Evolutionary conservation across 352 stramenopile species (phyloP).

Genomic region (Globisporangium carolinianum): DNA sequence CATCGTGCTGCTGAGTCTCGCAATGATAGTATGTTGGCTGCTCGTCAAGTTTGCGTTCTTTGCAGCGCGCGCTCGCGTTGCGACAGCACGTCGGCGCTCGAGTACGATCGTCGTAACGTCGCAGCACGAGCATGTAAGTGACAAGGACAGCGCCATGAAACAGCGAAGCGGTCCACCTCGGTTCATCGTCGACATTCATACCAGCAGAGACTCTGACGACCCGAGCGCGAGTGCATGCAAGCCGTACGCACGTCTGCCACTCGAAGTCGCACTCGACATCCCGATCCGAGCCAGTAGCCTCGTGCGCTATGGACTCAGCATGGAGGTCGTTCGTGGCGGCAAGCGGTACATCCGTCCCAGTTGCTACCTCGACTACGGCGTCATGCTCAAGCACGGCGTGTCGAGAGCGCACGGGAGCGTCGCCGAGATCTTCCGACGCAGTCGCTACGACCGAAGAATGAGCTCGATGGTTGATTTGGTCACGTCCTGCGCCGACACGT

Average conservation of each 20-base stretch:
- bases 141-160: too few relatives aligned
- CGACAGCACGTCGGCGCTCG: background rate
- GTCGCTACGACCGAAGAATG: background rate
- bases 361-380: constrained; percentile 27
- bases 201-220: background rate
- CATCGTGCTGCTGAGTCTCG: constrained; percentile 11
- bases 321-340: constrained; percentile 21
- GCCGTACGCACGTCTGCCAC: constrained; percentile 15
- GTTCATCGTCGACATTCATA: too few relatives aligned
- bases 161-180: too few relatives aligned
- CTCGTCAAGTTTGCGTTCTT: constrained; percentile 4
- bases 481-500: too few relatives aligned
- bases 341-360: constrained; percentile 21
- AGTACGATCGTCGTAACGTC: background rate
- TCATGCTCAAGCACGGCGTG: constrained; percentile 24
- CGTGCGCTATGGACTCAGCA: constrained; percentile 17
- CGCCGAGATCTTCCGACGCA: constrained; percentile 6
- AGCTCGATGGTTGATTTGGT: too few relatives aligned
- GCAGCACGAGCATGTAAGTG: too few relatives aligned
- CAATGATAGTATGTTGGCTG: background rate
- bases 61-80: background rate
- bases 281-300: constrained; percentile 20
- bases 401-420: constrained; percentile 5
- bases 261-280: constrained; percentile 18
- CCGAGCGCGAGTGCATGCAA: background rate